Base-by-base conservation (phyloP, 371 early-diverging fungal genomes). In the Sporodiniella umbellata region DNA sequence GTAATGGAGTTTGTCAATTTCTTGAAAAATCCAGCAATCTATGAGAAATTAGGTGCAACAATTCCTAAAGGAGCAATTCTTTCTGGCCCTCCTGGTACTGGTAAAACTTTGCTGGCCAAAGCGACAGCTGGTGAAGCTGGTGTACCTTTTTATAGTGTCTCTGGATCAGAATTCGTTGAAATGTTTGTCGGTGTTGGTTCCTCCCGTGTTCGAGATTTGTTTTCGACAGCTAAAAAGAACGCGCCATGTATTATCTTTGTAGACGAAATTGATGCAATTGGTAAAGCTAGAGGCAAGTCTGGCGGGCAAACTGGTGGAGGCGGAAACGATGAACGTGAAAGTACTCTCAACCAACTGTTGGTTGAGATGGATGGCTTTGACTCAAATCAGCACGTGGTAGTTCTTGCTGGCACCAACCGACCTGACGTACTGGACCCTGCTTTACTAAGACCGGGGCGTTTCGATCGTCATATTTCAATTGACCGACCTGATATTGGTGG, bases 1-100 rank as follows among this genome's bases (percentile, higher is more conserved):
- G 99, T 99, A 52, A 99, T 99, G 95, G 99, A 99, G 79, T 98
- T 99, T 87, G 99, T 99, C 48, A 99, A 99, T 71, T 98, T 99
- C 66, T 76, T 99, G 49, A 99, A 99, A 71, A 91, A 99, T 63
- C 99, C 99, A 8, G 87, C 78, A 26, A 73, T 83, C n/a, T 99
- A 95, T 73, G 96, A 96, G 64, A 84, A 88, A 51, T 80, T 99
- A 52, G 99, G 99, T 15, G 99, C 99, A 48, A 97, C 95, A 72
- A 99, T 99, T 52, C 99, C 99, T 22, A 97, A 96, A 71, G 99
- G 99, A 22, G 99, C 99, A 14, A 95, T 99, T 50, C 78, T 99
- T 15, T 71, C 72, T 2, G 76, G 99, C 3, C 95, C 97, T 12
- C 99, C 99, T 6, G 99, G 99, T 51, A 99, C 99, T 0, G 97